phyloP scores from a whole-genome alignment of 371 early-diverging fungal species.

The Rhizopus sp. region DNA sequence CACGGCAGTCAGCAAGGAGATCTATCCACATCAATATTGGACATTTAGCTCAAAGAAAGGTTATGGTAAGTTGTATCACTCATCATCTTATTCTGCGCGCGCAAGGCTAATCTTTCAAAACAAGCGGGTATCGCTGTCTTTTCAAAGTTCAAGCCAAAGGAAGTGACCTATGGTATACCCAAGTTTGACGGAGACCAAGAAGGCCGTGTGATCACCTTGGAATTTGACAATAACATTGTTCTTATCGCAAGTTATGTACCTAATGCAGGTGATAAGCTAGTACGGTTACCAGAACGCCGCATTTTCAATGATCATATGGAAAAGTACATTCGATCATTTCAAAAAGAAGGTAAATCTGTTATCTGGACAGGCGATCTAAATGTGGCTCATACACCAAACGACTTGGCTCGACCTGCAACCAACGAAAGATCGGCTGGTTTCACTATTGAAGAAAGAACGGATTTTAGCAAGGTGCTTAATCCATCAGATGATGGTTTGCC shows the following conservation, averaged over 20 bases:
- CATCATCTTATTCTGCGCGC: not conserved
- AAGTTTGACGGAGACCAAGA: constrained; percentile 54
- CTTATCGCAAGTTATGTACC: constrained; percentile 81
- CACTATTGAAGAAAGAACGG: constrained; percentile 81
- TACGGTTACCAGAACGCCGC: constrained; percentile 63
- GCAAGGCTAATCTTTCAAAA: not conserved
- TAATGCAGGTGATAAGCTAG: constrained; percentile 79
- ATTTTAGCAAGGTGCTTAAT: constrained; percentile 66
- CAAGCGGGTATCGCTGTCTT: constrained; percentile 78
- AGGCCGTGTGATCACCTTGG: constrained; percentile 78
- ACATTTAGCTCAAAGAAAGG: constrained; percentile 76
- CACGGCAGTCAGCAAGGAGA: constrained; percentile 54
- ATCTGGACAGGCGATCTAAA: constrained; percentile 92
- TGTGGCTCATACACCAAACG: constrained; percentile 83
- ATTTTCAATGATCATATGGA: constrained; percentile 73
- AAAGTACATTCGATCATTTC: constrained; percentile 67
- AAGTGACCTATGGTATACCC: constrained; percentile 64
- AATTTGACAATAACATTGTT: constrained; percentile 61
- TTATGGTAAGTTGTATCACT: constrained; percentile 50
- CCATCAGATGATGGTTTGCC: constrained; percentile 38
- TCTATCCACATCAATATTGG: constrained; percentile 77
- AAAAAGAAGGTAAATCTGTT: constrained; percentile 69
- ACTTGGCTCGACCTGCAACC: constrained; percentile 81
- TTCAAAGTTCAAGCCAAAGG: constrained; percentile 76
- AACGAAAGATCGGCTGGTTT: constrained; percentile 85